These are phyloP conservation scores for Saccharomycopsis fermentans DNA, from an alignment of 805 yeast genomes.

Conservation along the genomic window DNA sequence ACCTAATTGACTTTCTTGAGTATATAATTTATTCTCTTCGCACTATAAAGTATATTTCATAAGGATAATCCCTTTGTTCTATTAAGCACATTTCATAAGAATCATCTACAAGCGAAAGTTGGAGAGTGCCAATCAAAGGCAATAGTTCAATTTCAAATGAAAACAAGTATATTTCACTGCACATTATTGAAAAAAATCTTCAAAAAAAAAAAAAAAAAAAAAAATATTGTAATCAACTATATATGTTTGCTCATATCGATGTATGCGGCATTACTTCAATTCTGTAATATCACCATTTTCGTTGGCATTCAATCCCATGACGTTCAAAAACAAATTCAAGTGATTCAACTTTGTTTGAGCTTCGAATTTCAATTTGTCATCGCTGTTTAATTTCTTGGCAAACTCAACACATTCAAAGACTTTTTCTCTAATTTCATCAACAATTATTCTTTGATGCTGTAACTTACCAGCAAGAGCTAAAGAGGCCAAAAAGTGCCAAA, in stretches of 20 bases:
- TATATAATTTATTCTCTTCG: too few species aligned
- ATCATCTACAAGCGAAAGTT: too few species aligned
- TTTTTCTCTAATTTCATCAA: conserved; percentile 88
- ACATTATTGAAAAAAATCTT: too few species aligned
- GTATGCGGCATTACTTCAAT: conserved; percentile 30
- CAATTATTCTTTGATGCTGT: conserved; percentile 85
- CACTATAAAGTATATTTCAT: too few species aligned
- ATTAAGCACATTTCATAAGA: too few species aligned
- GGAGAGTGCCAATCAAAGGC: too few species aligned
- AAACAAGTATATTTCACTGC: too few species aligned
- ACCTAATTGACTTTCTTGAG: too few species aligned
- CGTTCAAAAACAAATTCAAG: conserved; percentile 85
- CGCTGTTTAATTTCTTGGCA: conserved; percentile 42
- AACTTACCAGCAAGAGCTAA: conserved; percentile 83
- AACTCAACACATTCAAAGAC: conserved; percentile 79
- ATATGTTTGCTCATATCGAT: background rate
- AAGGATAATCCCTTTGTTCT: too few species aligned
- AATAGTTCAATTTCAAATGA: background rate
- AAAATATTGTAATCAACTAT: too few species aligned
- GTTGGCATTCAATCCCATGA: conserved; percentile 90
- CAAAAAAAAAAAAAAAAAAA: too few species aligned
- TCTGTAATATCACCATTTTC: conserved; percentile 75
- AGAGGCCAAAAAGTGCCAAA: conserved; percentile 96
- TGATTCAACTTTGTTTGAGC: conserved; percentile 59
- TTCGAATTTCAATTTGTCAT: conserved; percentile 34